phyloP scores from a whole-genome alignment of 2,329 filamentous ascomycete species.

The Aspergillus fructus region DNA sequence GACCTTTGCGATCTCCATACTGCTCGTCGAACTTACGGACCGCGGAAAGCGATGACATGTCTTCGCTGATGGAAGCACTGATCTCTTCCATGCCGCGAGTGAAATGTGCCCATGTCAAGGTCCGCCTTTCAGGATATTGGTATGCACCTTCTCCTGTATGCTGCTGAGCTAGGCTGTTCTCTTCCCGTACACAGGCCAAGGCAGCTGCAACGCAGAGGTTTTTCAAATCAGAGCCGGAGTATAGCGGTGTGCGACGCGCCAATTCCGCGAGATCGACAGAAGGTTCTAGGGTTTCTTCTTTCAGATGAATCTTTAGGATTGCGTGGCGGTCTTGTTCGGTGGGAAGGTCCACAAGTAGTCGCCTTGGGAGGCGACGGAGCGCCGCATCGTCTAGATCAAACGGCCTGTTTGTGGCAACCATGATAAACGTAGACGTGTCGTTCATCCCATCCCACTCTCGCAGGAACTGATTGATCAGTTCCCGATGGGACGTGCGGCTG shows the following conservation, averaged over 20 bases:
- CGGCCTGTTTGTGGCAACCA: conserved; percentile 94
- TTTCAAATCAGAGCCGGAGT: conserved; percentile 55
- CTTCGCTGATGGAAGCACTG: conserved; percentile 86
- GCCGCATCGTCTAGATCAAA: conserved; percentile 78
- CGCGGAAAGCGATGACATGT: conserved; percentile 81
- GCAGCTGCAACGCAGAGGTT: conserved; percentile 53
- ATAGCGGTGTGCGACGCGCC: conserved; percentile 47
- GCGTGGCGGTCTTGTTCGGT: conserved; percentile 44
- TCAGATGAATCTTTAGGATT: conserved; percentile 52
- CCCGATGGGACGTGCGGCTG: conserved; percentile 71
- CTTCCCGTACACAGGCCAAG: conserved; percentile 48
- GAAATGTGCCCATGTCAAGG: conserved; percentile 71
- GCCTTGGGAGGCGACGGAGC: conserved; percentile 50
- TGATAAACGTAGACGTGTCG: conserved; percentile 82
- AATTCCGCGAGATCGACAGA: conserved; percentile 45
- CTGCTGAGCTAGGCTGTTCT: conserved; percentile 41
- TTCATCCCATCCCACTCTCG: conserved; percentile 96
- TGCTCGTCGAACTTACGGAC: conserved; percentile 96
- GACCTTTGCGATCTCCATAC: conserved; percentile 77
- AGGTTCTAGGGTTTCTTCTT: conserved; percentile 44
- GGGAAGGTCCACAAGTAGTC: conserved; percentile 52
- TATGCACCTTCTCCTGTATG: conserved; percentile 46
- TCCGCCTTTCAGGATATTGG: conserved; percentile 67
- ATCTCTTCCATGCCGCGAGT: conserved; percentile 84
- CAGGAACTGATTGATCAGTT: conserved; percentile 94